phyloP scores from a whole-genome alignment of 768 basidiomycete genomes.

The Crucibulum laeve region DNA sequence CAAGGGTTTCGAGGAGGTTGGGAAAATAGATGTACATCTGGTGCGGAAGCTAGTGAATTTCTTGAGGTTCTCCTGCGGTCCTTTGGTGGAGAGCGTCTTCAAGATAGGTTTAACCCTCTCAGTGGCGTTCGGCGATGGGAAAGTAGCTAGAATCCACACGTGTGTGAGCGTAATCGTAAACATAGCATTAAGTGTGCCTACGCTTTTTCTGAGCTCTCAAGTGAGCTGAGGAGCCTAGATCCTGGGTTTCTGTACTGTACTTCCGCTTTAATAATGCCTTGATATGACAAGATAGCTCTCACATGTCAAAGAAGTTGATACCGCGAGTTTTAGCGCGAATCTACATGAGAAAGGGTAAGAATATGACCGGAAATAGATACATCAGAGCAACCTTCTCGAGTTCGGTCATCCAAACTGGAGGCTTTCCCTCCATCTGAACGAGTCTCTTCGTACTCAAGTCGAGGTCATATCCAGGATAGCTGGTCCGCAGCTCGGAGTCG shows the following conservation, averaged over 20 bases:
- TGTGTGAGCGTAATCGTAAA: conserved; percentile 7
- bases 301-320: conserved; percentile 87
- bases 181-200: conserved; percentile 21
- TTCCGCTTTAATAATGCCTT: no score
- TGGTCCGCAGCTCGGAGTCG: conserved; percentile 12
- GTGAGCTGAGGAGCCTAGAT: conserved; percentile 41
- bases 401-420: conserved; percentile 81
- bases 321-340: conserved; percentile 76
- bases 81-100: conserved; percentile 54
- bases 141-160: conserved; percentile 35
- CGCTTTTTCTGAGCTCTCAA: conserved; percentile 31
- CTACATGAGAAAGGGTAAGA: conserved; percentile 31
- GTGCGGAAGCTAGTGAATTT: conserved; percentile 63
- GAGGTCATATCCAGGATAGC: conserved; percentile 59
- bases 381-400: conserved; percentile 66
- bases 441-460: conserved; percentile 72
- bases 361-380: conserved; percentile 2
- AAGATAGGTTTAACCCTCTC: conserved; percentile 48
- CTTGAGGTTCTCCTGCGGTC: conserved; percentile 51
- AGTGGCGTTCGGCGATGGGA: conserved; percentile 57
- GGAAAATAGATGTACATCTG: conserved; percentile 40
- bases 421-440: conserved; percentile 68
- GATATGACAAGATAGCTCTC: conserved; percentile 17
- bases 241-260: conserved; percentile 71
- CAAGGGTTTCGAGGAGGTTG: conserved; percentile 5